A percentile compares a stretch with the other conserved stretches of the same genome.
Conservation (phyloP, 2,329 filamentous ascomycete species). For the Xylaria sp. region DNA sequence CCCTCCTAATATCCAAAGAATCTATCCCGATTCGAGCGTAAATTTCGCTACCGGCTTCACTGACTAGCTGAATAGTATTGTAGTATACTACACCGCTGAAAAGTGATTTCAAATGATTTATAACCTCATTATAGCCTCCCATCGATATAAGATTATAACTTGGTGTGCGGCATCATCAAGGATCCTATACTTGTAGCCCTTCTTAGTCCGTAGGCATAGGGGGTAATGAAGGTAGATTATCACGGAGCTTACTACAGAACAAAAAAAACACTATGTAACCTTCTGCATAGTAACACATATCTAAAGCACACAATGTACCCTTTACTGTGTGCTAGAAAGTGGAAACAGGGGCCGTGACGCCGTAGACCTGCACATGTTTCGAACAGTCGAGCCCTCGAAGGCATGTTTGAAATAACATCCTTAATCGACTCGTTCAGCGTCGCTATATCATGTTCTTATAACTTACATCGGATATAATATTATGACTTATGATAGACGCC, state of each 20-base stretch:
- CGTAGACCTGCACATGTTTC: background rate
- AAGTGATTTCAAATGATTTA: background rate
- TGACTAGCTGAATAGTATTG: background rate
- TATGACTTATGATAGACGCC: background rate
- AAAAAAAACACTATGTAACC: background rate
- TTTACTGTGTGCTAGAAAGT: background rate
- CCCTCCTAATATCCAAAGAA: background rate
- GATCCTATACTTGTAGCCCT: background rate
- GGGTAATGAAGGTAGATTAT: background rate
- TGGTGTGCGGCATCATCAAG: background rate
- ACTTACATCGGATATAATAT: background rate
- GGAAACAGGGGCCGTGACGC: constrained; percentile 3
- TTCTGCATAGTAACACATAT: background rate
- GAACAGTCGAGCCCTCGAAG: constrained; percentile 4
- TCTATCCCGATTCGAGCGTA: background rate
- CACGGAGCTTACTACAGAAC: background rate
- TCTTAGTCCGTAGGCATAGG: background rate
- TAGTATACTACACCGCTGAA: background rate
- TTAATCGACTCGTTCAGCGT: background rate
- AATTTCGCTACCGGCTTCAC: background rate
- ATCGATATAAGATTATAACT: background rate
- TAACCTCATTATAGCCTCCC: background rate
- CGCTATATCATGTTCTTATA: background rate
- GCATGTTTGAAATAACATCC: background rate
- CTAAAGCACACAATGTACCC: background rate